Conservation (phyloP, 805 yeast species). For the Saturnispora besseyi region DNA sequence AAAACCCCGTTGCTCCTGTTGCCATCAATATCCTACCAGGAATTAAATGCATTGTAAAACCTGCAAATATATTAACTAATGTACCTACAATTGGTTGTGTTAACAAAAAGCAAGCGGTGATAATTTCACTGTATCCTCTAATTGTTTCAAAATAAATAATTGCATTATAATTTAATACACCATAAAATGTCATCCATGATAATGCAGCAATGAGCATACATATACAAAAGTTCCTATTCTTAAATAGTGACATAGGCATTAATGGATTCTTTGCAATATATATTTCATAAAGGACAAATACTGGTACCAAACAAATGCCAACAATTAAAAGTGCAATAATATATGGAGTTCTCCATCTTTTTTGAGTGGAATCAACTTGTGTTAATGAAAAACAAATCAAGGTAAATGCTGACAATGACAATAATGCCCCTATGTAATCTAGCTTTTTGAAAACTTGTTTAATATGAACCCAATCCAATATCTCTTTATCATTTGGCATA, state of each 20-base stretch:
- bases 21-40: constrained; percentile 33
- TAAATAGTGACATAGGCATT: constrained; percentile 39
- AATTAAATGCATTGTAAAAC: constrained; percentile 35
- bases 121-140: constrained; percentile 30
- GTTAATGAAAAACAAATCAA: constrained; percentile 37
- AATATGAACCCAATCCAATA: constrained; percentile 21
- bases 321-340: constrained; percentile 36
- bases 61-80: constrained; percentile 37
- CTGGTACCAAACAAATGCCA: constrained; percentile 29
- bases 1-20: constrained; percentile 29
- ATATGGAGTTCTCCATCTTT: constrained; percentile 39
- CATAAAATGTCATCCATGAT: constrained; percentile 37
- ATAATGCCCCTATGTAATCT: constrained; percentile 37
- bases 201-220: constrained; percentile 30
- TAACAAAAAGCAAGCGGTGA: constrained; percentile 35
- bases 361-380: constrained; percentile 32
- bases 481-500: constrained; percentile 30
- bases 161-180: constrained; percentile 32
- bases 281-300: constrained; percentile 31
- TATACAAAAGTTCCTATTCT: constrained; percentile 30
- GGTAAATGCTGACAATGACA: constrained; percentile 33
- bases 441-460: constrained; percentile 19
- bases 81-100: constrained; percentile 37
- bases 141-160: constrained; percentile 36
- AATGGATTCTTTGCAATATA: constrained; percentile 35